Base-by-base conservation (phyloP, 225 moss, liverwort and hornwort species). In the Bryum argenteum region DNA sequence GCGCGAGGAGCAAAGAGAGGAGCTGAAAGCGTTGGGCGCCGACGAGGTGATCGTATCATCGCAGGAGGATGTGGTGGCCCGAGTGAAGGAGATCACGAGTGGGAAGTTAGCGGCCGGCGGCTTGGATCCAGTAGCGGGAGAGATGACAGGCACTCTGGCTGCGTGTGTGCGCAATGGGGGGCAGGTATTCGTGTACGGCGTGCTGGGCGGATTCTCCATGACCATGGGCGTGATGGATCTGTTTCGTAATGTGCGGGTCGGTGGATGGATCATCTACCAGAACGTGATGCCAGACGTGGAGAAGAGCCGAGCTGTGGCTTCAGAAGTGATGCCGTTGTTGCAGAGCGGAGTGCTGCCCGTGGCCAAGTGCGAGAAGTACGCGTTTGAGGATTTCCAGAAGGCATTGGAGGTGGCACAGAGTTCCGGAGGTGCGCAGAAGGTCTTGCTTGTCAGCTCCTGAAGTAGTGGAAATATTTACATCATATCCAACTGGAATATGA, bases 11-110 rank as follows among this genome's bases (percentile, higher is more conserved):
- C 62, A 72, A 12, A 72, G 17, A 12, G 40, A 51, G 11, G 71
- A 71, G 61, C 71, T 71, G 1, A 22, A 12, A 2, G 39, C 53
- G 12, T 39, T 72, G 52, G 71, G 71, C 17, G 71, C 62, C 11
- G 71, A 72, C 40, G 71, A 61, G 61, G 71, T 71, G 8, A 52
- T 71, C n/a, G 38, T 38, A 17, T 71, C 73, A 5, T 11, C 45
- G 8, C 55, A 28, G 43, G 73, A 73, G 1, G 56, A 65, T 5
- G 73, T 65, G 0, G 33, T 56, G 16, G 8, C 56, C 4, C 63
- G 65, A 10, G 73, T 73, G 65, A 65, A 56, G 53, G 47, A 45
- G 65, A 73, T 73, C 73, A 73, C 65, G 6, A 10, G 11, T 10
- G 65, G 56, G 11, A 73, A 55, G 57, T 33, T 73, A 11, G 57